Base-by-base conservation (phyloP, 352 stramenopile species). In the Pythium apleroticum region DNA sequence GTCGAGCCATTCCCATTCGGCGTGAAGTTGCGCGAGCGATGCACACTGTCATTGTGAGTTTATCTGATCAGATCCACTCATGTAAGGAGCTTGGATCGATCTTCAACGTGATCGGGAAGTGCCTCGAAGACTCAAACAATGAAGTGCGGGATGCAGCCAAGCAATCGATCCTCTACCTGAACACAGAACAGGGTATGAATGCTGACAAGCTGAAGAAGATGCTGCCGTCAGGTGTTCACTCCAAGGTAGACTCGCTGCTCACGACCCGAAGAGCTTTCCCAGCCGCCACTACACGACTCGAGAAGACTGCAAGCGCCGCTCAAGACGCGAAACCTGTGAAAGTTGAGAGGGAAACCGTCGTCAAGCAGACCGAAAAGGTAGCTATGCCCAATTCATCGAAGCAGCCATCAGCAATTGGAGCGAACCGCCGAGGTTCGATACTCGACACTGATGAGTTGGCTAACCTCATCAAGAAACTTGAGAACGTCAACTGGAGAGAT, bases 401-500 rank as follows among this genome's bases (percentile, higher is more conserved):
- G 46, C 14, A 25, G 22, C 9, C n/a, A 54, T 14, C 22, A 15
- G 14, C n/a, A 19, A 5, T 19, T 15, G 11, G 25, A 11, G 30
- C 66, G 57, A 67, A 31, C 22, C 52, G 12, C 3, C 30, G 45
- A 30, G 37, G 9, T 19, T 28, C 41, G 8, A 25, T 37, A 6
- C 43, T 89, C n/a, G 79, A 89, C 27, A 46, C 41, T 12, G 74
- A 84, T 1, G 63, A 66, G 12, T 53, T 94, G 12, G 53, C 65
- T 56, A 52, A 52, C n/a, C 55, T 94, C 12, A 61, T 78, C 5
- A 74, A 66, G 12, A 76, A 76, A 22, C 77, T 94, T 17, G 74
- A 88, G 6, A 91, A 80, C 52, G 82, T 64, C 64, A 91, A 91
- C 60, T 94, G 84, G 86, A 91, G 90, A 69, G 84, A 91, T 48